Base-by-base conservation (phyloP, 164 flowering plant genomes). In the Houttuynia cordata region DNA sequence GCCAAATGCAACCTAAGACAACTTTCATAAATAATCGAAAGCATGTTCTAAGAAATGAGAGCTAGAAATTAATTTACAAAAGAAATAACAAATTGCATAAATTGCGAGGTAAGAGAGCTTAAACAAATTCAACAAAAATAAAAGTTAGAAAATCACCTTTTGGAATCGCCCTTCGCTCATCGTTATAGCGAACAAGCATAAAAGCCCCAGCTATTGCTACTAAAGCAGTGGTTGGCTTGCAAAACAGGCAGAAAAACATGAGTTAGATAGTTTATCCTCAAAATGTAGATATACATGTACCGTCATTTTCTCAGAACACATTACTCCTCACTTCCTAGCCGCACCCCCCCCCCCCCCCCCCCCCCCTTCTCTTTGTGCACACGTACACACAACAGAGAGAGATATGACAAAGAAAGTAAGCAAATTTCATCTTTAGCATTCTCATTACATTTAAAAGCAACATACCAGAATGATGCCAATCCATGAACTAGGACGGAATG, bases 111-210 rank as follows among this genome's bases (percentile, higher is more conserved):
- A 23, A 2, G 23, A 1, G 19, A 18, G 55, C 55, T 18, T n/a
- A 19, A 21, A 23, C 30, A 13, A 23, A 54, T 0, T 10, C 34
- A 24, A 23, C 17, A n/a, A 23, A 30, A 3, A 8, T 15, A 21
- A 7, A 8, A 12, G 25, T 19, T 10, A 19, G 53, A 52, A 18
- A 30, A 57, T 25, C 23, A 91, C 96, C 97, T 86, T 83, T 84
- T 24, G 49, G 60, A 71, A 81, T 62, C 47, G 81, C 83, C 72
- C 96, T 83, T 65, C 75, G 80, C 73, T 91, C 83, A 75, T 88
- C 97, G 70, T 91, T 91, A 56, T 79, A 73, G 69, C 71, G 91
- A 24, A 87, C 4, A 56, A 80, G 51, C 51, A 76, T 22, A 30
- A 73, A 85, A 8, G 76, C 58, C 51, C 97, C 96, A 68, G 73